Evolutionary conservation across 2,329 filamentous ascomycete species (phyloP).

Genomic region (Zymoseptoria tritici): DNA sequence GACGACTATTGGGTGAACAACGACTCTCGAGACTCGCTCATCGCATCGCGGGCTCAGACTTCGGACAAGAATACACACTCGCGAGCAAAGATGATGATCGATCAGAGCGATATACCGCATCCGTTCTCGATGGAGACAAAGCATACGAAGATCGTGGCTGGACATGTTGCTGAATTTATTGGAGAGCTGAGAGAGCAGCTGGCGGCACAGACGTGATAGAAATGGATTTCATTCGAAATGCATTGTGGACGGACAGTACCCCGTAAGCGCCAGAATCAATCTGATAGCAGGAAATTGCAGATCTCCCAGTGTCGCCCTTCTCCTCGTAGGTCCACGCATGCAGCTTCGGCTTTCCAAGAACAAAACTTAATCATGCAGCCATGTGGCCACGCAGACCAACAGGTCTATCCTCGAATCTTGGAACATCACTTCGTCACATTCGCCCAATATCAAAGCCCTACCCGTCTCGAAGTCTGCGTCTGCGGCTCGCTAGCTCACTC

Average conservation of each 20-base stretch:
- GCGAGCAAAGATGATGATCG: slow-evolving; percentile 47
- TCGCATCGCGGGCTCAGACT: slow-evolving; percentile 33
- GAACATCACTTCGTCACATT: no score
- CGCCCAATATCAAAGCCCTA: no score
- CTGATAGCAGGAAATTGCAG: no score
- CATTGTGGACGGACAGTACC: no score
- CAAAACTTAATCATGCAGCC: no score
- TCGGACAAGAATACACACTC: slow-evolving; percentile 24
- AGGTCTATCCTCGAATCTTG: no score
- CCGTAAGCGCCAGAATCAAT: no score
- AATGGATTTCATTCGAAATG: not conserved
- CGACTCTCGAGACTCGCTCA: slow-evolving; percentile 49
- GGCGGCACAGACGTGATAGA: not conserved
- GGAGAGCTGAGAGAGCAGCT: slow-evolving; percentile 2
- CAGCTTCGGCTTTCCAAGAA: no score
- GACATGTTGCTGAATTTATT: slow-evolving; percentile 39
- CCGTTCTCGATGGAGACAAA: slow-evolving; percentile 50
- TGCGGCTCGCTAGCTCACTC: not conserved
- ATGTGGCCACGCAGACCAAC: no score
- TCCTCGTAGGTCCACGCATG: no score
- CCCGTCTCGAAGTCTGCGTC: not conserved
- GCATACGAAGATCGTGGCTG: slow-evolving; percentile 42
- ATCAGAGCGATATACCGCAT: slow-evolving; percentile 49
- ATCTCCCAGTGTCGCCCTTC: no score
- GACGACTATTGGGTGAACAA: slow-evolving; percentile 57